Conservation (phyloP, 2,329 filamentous ascomycete species). For the Pestalotiopsis sp. region DNA sequence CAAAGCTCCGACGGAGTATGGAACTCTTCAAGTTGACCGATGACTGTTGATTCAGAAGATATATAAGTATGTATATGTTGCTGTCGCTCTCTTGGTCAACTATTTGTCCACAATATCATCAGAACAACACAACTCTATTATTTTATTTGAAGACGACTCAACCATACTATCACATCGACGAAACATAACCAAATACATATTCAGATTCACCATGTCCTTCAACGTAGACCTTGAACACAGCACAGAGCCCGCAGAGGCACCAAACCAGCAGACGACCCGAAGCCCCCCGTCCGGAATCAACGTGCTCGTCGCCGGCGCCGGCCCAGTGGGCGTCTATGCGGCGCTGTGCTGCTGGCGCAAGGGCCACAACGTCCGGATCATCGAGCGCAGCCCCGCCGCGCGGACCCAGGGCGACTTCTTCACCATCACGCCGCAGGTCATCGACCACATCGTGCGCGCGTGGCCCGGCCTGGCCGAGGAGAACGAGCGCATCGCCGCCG, state of each 20-base stretch:
- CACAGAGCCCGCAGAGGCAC: not conserved
- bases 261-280: not conserved
- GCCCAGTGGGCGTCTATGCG: not conserved
- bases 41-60: too few relatives aligned
- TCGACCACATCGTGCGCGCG: slow-evolving; percentile 17
- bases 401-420: slow-evolving; percentile 20
- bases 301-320: not conserved
- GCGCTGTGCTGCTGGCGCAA: slow-evolving; percentile 8
- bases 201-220: not conserved
- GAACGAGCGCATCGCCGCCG: slow-evolving; percentile 9
- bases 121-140: not conserved
- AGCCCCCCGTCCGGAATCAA: slow-evolving; percentile 1
- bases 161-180: not conserved
- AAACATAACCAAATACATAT: not conserved
- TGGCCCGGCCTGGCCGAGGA: slow-evolving; percentile 21
- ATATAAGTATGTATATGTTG: too few relatives aligned
- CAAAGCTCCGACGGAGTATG: too few relatives aligned
- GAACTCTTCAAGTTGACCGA: too few relatives aligned
- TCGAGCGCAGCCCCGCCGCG: slow-evolving; percentile 1
- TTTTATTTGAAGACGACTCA: not conserved
- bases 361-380: not conserved
- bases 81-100: too few relatives aligned
- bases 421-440: slow-evolving; percentile 18
- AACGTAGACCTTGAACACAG: not conserved
- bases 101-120: too few relatives aligned